A percentile compares a stretch with the other conserved stretches of the same genome.
Conservation (phyloP, 2,329 filamentous ascomycete species). For the Amauroascus verrucosus region DNA sequence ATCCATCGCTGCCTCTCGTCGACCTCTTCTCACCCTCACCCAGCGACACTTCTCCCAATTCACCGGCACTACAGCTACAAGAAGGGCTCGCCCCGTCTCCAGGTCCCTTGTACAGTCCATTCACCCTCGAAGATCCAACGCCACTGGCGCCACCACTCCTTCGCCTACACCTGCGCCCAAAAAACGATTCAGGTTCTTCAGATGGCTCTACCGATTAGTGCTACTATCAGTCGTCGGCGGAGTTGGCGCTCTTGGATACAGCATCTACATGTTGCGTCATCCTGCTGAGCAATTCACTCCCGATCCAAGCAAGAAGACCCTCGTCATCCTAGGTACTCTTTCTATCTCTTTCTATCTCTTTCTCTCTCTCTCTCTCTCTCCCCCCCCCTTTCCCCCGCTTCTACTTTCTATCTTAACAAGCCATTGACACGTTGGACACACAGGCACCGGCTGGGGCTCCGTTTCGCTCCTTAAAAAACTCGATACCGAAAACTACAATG, state of each 20-base stretch:
- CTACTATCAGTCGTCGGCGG: constrained; percentile 64
- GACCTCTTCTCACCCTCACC: constrained; percentile 6
- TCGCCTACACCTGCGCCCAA: constrained; percentile 33
- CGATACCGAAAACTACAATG: constrained; percentile 98
- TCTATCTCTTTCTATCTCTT: background rate
- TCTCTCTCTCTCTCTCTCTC: too few species aligned
- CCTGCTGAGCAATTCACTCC: constrained; percentile 67
- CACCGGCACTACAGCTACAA: background rate
- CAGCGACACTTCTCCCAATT: constrained; percentile 11
- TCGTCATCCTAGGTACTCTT: constrained; percentile 76
- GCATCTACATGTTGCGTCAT: constrained; percentile 72
- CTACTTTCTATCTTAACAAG: too few species aligned
- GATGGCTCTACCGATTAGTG: constrained; percentile 73
- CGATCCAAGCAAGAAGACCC: constrained; percentile 88
- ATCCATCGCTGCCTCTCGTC: constrained; percentile 8
- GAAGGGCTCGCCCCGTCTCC: too few species aligned
- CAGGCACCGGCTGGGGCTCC: constrained; percentile 92
- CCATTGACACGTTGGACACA: constrained; percentile 15
- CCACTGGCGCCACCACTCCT: constrained; percentile 23
- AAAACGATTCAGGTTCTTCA: constrained; percentile 58
- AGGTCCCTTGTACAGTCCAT: constrained; percentile 12
- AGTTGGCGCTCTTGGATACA: constrained; percentile 63
- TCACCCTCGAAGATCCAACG: constrained; percentile 36
- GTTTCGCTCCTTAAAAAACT: constrained; percentile 97
- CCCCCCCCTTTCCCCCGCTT: too few species aligned